Base-by-base conservation (phyloP, 139 green algal genomes). In the Chlamydomonas urium region DNA sequence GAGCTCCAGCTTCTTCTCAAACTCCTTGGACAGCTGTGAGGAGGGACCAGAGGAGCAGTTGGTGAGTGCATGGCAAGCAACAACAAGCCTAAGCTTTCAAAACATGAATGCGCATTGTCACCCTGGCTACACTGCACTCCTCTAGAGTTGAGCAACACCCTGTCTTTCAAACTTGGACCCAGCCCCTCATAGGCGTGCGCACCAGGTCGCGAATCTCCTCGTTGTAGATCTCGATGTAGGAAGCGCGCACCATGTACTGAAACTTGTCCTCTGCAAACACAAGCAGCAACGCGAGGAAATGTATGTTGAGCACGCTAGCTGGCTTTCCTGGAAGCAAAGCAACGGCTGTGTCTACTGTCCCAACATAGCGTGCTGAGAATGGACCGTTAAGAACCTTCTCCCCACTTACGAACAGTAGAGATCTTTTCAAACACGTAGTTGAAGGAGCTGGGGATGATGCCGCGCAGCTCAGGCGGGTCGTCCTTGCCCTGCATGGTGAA, bases 191-290 rank as follows among this genome's bases (percentile, higher is more conserved):
- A n/a, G n/a, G n/a, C n/a, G 53, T 36, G 19, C 53, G 6, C 32
- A 93, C 73, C 63, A 93, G 75, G 74, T 93, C 88, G 14, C 84
- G 78, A 38, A 93, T 86, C 35, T 88, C 79, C 59, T 67, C 58
- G 33, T 94, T 94, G 79, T 96, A 96, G 45, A 96, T 94, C 72
- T 96, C 90, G 38, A 93, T 72, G 78, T 91, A 93, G 28, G 78
- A 89, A 29, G 81, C 82, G n/a, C 86, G 78, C 35, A 93, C 85
- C 19, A 93, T 79, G 78, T 88, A 96, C 67, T 90, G 81, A 47
- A 80, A 77, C n/a, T 70, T 69, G 31, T 82, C 83, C 37, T 79
- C 82, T 87, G 72, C 29, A 28, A 8, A n/a, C n/a, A n/a, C n/a
- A n/a, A n/a, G n/a, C n/a, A n/a, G n/a, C n/a, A n/a, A n/a, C n/a